Percentiles rank a stretch among this genome's conserved stretches.
Evolutionary conservation across 257 asterid species (phyloP).

Genomic region (Solanum acaule): DNA sequence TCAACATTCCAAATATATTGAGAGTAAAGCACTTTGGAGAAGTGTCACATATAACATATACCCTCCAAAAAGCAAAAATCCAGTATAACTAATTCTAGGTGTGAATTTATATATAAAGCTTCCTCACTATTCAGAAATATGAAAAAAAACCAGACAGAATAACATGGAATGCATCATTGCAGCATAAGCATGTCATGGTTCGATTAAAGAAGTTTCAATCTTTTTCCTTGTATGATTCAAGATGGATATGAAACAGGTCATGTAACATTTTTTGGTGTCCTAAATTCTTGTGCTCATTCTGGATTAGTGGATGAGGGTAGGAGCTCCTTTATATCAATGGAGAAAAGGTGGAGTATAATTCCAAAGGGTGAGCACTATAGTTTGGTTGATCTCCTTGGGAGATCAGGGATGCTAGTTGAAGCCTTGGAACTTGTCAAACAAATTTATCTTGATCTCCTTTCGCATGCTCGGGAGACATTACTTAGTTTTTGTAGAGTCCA

Average conservation of each 20-base stretch:
- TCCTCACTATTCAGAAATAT: conserved; percentile 20
- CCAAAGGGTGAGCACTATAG: conserved; percentile 57
- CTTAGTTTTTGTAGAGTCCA: conserved; percentile 54
- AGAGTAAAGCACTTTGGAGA: too few relatives aligned
- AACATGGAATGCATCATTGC: conserved; percentile 57
- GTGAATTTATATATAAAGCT: conserved; percentile 44
- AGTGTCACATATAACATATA: too few relatives aligned
- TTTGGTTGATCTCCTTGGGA: conserved; percentile 54
- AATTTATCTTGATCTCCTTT: conserved; percentile 36
- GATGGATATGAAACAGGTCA: conserved; percentile 51
- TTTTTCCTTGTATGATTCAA: conserved; percentile 34
- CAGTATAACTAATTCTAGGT: conserved; percentile 18
- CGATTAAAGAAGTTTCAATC: conserved; percentile 24
- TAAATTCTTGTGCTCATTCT: conserved; percentile 67
- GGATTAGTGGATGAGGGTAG: conserved; percentile 48
- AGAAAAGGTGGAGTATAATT: conserved; percentile 23
- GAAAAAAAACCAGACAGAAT: conserved; percentile 22
- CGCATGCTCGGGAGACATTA: conserved; percentile 42
- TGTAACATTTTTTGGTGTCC: conserved; percentile 45
- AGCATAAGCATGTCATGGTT: conserved; percentile 41
- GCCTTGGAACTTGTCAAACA: conserved; percentile 35
- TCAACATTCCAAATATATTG: too few relatives aligned
- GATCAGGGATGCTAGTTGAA: conserved; percentile 47
- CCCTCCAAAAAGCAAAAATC: too few relatives aligned
- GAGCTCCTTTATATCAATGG: conserved; percentile 37